Base-by-base conservation (phyloP, 345 rosid species). In the Acer campestre region DNA sequence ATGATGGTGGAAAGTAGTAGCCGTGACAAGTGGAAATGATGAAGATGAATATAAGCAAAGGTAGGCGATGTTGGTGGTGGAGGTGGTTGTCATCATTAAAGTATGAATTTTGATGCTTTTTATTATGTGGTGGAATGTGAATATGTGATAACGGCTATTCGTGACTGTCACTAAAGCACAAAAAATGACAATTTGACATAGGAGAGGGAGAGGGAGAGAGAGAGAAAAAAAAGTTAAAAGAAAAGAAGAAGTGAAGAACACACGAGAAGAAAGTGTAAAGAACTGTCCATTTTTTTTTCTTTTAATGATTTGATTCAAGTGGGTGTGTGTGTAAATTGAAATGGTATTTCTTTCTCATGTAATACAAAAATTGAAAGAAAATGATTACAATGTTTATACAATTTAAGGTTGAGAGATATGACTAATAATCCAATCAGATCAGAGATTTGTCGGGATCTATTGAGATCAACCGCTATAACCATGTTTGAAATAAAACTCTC, bases 81-180 rank as follows among this genome's bases (percentile, higher is more conserved):
- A 72, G 82, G 90, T 80, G 87, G 27, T 56, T 77, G 80, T 85
- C 85, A 89, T 89, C 81, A 87, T 85, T 87, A 80, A 87, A 83
- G 86, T 61, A 73, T 76, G 82, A 82, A 76, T 38, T 56, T 68
- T 71, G 67, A 10, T 51, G 78, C 75, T 56, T 59, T 59, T 82
- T 59, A 42, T 42, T 42, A 9, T 44, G 70, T 49, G 67, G 61
- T 71, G 75, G 80, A 77, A 44, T 70, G 79, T 77, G 83, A 80
- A 77, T 77, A 44, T 70, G 78, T 77, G 83, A 79, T 74, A 81
- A 79, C 75, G 79, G 77, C 83, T 77, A 69, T 23, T 76, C 77
- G 69, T 75, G 84, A 64, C 76, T 49, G 53, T 69, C 82, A 67
- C 61, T 48, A 70, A 75, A 75, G 78, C 58, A 31, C 29, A 59